phyloP scores from a whole-genome alignment of 2,329 filamentous ascomycete genomes.

The Fusarium lyarnte region DNA sequence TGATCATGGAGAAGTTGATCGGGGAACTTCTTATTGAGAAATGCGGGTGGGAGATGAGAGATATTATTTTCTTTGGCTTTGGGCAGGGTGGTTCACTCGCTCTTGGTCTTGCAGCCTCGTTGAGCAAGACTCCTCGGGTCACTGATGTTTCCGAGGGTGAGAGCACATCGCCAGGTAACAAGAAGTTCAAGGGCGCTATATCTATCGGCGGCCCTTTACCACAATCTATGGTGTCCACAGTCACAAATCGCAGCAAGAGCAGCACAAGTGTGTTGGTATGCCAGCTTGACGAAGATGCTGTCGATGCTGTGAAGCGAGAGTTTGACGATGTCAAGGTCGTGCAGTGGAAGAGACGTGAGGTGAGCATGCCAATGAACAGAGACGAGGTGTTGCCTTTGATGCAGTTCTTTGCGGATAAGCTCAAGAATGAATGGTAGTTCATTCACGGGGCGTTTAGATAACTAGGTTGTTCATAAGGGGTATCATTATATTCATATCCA shows the following conservation, averaged over 20 bases:
- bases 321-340: conserved; percentile 75
- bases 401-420: conserved; percentile 78
- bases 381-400: conserved; percentile 93
- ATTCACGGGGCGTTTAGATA: not conserved
- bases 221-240: conserved; percentile 58
- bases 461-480: conserved; percentile 13
- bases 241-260: conserved; percentile 61
- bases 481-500: conserved; percentile 39
- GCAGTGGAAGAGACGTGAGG: conserved; percentile 75
- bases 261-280: conserved; percentile 71
- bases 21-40: conserved; percentile 59
- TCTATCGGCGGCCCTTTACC: conserved; percentile 71
- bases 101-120: conserved; percentile 62
- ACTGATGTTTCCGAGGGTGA: conserved; percentile 46
- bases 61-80: conserved; percentile 73
- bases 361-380: conserved; percentile 82
- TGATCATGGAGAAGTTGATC: conserved; percentile 63
- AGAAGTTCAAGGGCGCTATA: conserved; percentile 64
- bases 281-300: conserved; percentile 69
- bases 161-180: conserved; percentile 11
- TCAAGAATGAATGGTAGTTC: conserved; percentile 49
- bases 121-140: conserved; percentile 50
- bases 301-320: conserved; percentile 70
- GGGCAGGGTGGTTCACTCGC: conserved; percentile 74
- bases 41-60: conserved; percentile 67